Evolutionary conservation across 768 basidiomycete species (phyloP), one percentile per base, ranked within the genome.

Genomic region (Russula earlei): DNA sequence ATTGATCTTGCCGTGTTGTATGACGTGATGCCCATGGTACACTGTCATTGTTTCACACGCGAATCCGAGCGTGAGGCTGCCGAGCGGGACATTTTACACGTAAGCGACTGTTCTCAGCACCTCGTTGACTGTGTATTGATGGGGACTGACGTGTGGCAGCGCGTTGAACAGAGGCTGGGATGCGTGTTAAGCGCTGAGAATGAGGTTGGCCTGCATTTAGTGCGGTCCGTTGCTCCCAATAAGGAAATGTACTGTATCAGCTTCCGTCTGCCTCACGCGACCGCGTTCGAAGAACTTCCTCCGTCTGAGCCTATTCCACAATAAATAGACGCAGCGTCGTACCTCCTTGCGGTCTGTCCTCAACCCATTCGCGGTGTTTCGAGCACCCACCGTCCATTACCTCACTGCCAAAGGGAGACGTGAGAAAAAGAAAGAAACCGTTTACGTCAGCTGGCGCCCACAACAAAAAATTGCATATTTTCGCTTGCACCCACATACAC

Each of bases 221-320:
- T 99, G 47, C 84, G 96, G 53, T 85, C 87, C 10, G 96, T 98
- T 10, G 92, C 96, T 1, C 95, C 95, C 7, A 87, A 83, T 70
- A 98, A 99, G 71, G 86, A 92, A 65, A 97, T 98, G 95, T 98
- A 94, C 69, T 94, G 95, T 69, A 80, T 99, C 52, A 87, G 87
- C 68, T 98, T 99, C 76, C 69, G 81, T 60, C 73, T 90, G 9
- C 83, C 85, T 19, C 67, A 66, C 43, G 69, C 65, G 36, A 73
- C 74, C 9, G 77, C 76, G 5, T 72, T 68, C 49, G 66, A 49
- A 46, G 34, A 41, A 52, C 14, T 27, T 27, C 3, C 31, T n/a
- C n/a, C n/a, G n/a, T n/a, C 29, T 31, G 27, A 46, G 24, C 25
- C 25, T 10, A 19, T 44, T 20, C 37, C 9, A 29, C 40, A 20